Conservation (phyloP, 306 rosid species). For the Hylodesmum podocarpum region DNA sequence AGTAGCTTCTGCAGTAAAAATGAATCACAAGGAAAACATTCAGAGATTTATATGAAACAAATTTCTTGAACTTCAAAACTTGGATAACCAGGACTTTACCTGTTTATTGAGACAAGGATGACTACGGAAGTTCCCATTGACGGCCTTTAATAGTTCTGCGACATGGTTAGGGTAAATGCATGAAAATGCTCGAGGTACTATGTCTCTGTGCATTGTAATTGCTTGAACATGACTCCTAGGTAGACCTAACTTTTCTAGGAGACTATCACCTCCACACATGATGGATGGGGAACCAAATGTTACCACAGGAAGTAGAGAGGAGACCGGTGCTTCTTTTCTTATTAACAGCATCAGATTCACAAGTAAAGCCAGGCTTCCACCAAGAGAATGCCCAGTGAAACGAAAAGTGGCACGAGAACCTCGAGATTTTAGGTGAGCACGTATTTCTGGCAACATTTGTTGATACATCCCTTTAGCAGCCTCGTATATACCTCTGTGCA, state of each 20-base stretch:
- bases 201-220: conserved; percentile 88
- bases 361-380: conserved; percentile 91
- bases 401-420: conserved; percentile 72
- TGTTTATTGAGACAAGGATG: conserved; percentile 88
- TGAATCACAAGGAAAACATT: conserved; percentile 3
- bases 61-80: neutral
- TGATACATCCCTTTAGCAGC: conserved; percentile 93
- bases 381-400: conserved; percentile 95
- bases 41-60: conserved; percentile 17
- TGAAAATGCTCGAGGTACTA: conserved; percentile 93
- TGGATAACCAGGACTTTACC: conserved; percentile 38
- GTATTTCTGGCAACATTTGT: conserved; percentile 88
- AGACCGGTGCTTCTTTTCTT: conserved; percentile 63
- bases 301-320: conserved; percentile 89
- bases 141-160: conserved; percentile 80
- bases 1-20: conserved; percentile 59
- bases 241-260: conserved; percentile 73
- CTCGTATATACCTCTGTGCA: conserved; percentile 97
- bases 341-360: conserved; percentile 88
- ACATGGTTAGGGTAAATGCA: conserved; percentile 90
- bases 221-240: conserved; percentile 79
- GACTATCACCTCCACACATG: conserved; percentile 87
- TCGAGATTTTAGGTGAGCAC: conserved; percentile 56
- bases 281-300: conserved; percentile 92
- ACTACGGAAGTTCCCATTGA: conserved; percentile 75